Percentiles rank a stretch among this genome's conserved stretches.
Evolutionary conservation across 305 asterid genomes (phyloP).

Genomic region (Solanum chacoense): DNA sequence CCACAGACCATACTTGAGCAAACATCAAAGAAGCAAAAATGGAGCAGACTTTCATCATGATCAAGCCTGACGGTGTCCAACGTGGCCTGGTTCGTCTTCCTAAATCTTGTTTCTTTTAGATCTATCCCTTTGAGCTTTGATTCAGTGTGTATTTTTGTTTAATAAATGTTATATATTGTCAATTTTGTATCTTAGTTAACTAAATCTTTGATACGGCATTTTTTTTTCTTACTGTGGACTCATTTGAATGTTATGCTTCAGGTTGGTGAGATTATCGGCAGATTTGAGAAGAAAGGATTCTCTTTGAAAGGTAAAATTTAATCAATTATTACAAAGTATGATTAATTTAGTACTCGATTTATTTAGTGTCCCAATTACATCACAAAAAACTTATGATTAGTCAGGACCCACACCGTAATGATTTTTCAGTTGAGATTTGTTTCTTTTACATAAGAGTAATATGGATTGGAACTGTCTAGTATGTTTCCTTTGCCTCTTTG

Average conservation of each 20-base stretch:
- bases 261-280: constrained; percentile 72
- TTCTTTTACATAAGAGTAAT: neutral
- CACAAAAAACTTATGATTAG: neutral
- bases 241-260: constrained; percentile 16
- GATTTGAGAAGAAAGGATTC: constrained; percentile 88
- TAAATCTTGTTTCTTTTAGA: neutral
- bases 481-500: neutral
- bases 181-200: neutral
- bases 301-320: constrained; percentile 46
- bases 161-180: neutral
- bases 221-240: neutral
- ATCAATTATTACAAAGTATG: neutral
- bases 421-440: neutral
- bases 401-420: neutral
- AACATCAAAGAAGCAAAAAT: constrained; percentile 13
- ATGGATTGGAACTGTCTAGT: neutral
- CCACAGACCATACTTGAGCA: neutral
- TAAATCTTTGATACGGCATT: neutral
- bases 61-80: constrained; percentile 93
- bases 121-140: neutral
- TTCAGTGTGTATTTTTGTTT: neutral
- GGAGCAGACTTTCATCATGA: constrained; percentile 93
- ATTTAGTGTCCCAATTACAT: neutral
- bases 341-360: neutral
- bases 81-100: constrained; percentile 53